Conservation (phyloP, 345 rosid species). For the Microthlaspi erraticum region DNA sequence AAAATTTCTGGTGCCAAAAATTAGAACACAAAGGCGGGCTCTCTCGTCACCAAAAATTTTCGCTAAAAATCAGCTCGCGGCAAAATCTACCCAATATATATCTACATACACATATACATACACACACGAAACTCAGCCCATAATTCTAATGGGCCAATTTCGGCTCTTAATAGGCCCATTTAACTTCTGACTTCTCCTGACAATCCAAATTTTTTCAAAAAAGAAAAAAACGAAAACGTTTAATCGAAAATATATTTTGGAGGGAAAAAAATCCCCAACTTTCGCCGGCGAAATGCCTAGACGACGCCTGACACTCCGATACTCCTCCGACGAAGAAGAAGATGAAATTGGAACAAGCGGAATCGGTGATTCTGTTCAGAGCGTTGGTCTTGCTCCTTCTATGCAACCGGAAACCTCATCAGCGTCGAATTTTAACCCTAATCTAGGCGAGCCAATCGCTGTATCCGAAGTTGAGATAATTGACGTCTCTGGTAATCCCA, state of each 20-base stretch:
- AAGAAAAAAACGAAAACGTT: neutral
- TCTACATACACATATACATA: slow-evolving; percentile 21
- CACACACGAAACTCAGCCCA: slow-evolving; percentile 22
- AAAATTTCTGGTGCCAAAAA: slow-evolving; percentile 38
- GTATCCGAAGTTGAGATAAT: slow-evolving; percentile 65
- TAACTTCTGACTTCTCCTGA: neutral
- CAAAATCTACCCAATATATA: slow-evolving; percentile 36
- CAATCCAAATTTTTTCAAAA: neutral
- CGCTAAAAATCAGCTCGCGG: slow-evolving; percentile 40
- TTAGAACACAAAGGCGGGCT: slow-evolving; percentile 42
- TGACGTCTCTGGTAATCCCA: slow-evolving; percentile 56
- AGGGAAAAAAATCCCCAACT: slow-evolving; percentile 32
- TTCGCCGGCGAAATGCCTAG: slow-evolving; percentile 55
- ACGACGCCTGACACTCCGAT: slow-evolving; percentile 58
- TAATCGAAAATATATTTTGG: slow-evolving; percentile 33
- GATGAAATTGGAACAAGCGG: slow-evolving; percentile 29
- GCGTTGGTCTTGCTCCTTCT: slow-evolving; percentile 24
- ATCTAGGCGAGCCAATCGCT: slow-evolving; percentile 35
- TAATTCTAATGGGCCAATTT: neutral
- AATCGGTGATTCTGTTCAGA: slow-evolving; percentile 18
- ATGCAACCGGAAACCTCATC: slow-evolving; percentile 33
- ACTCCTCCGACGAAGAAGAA: slow-evolving; percentile 59
- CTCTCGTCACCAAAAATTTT: slow-evolving; percentile 15
- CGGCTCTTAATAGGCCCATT: neutral
- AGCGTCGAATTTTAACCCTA: slow-evolving; percentile 36